Base-by-base conservation (phyloP, 306 rosid genomes). In the Dryas octopetala region DNA sequence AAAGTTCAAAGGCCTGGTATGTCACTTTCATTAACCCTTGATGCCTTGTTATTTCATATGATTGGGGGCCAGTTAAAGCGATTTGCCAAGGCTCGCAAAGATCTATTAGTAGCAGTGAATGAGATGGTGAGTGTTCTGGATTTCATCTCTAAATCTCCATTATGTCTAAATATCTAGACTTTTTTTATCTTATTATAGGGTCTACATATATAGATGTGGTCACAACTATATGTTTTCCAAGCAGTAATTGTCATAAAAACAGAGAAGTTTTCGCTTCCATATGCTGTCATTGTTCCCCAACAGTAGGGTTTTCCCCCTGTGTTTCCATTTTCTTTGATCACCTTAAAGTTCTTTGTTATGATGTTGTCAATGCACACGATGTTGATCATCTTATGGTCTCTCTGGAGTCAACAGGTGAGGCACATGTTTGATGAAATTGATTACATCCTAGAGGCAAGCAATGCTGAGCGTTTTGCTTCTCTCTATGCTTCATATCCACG, bases 401-500 rank as follows among this genome's bases (percentile, higher is more conserved):
- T 72, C 62, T 64, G 74, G 66, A 68, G 79, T 88, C 80, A 82
- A 82, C 96, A 95, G 97, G 97, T 92, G 70, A 92, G 97, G 61
- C 99, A 95, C 88, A 95, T 95, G 99, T 95, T 95, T 83, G 97
- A 95, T 83, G 99, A 95, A 86, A 95, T 92, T 76, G 91, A 95
- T 85, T 95, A 95, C 82, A 82, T 95, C 60, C 86, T 44, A 17
- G 99, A 95, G 91, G 99, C 89, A 26, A 90, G 84, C 71, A 95
- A 90, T 89, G 97, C 99, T 32, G 97, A 92, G 76, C 99, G 92
- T 65, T 95, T 92, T 80, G 89, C 91, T 73, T 82, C 92, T 78
- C 92, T 95, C 50, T 95, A 90, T 77, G 79, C 91, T 85, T 70
- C 63, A 62, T 62, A 50, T 81, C 81, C 93, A 74, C 44, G 99